These are phyloP conservation scores for Myxozyma monticola DNA, from an alignment of 805 yeast species.

Conservation along the genomic window DNA sequence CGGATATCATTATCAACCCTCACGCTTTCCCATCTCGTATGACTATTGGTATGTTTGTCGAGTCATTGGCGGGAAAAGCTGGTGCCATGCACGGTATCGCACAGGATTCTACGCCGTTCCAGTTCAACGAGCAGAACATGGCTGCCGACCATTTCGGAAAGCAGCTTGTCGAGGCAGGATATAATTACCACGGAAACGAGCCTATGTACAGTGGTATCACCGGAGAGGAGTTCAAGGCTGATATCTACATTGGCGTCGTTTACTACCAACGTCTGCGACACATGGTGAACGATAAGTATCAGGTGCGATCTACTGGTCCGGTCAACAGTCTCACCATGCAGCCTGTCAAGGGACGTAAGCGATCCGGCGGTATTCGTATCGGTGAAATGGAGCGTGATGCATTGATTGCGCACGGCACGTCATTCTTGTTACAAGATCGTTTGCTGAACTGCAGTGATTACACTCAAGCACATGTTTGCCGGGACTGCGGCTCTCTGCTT, in stretches of 20 bases:
- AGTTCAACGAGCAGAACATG: slow-evolving; percentile 83
- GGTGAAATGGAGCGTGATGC: slow-evolving; percentile 99
- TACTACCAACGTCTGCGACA: slow-evolving; percentile 98
- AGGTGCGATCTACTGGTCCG: slow-evolving; percentile 98
- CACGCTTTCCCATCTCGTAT: slow-evolving; percentile 99
- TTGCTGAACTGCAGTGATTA: slow-evolving; percentile 93
- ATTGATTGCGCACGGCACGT: slow-evolving; percentile 95
- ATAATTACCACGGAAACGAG: slow-evolving; percentile 97
- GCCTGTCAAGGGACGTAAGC: slow-evolving; percentile 98
- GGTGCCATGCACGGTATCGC: slow-evolving; percentile 98
- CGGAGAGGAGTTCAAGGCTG: slow-evolving; percentile 95
- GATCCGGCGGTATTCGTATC: slow-evolving; percentile 98
- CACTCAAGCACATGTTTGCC: slow-evolving; percentile 86
- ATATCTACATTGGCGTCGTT: slow-evolving; percentile 94
- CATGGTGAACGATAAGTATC: slow-evolving; percentile 99
- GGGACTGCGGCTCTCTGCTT: slow-evolving; percentile 87
- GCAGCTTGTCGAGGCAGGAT: slow-evolving; percentile 82
- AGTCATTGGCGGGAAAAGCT: slow-evolving; percentile 92
- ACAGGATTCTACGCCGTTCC: slow-evolving; percentile 97
- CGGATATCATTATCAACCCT: slow-evolving; percentile 98
- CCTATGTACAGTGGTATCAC: slow-evolving; percentile 99
- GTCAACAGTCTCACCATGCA: slow-evolving; percentile 97
- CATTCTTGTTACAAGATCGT: slow-evolving; percentile 91
- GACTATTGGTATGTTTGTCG: slow-evolving; percentile 99
- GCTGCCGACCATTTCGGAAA: slow-evolving; percentile 98